phyloP scores from a whole-genome alignment of 2,329 filamentous ascomycete species.

The Mycocentrospora acerina region DNA sequence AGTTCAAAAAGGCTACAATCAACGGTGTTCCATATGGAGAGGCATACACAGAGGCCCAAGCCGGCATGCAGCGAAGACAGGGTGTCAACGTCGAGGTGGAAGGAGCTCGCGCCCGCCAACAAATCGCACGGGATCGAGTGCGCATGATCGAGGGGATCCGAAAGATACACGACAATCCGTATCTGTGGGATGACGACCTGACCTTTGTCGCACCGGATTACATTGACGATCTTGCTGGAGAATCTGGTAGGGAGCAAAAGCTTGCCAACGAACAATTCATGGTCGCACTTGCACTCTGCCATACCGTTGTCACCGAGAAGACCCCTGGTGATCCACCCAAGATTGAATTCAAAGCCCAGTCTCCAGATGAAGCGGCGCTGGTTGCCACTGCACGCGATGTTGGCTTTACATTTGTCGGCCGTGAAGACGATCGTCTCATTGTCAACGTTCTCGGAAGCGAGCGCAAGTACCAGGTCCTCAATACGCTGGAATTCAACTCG shows the following conservation, averaged over 20 bases:
- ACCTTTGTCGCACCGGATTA: slow-evolving; percentile 94
- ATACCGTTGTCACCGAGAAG: slow-evolving; percentile 91
- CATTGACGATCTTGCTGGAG: slow-evolving; percentile 76
- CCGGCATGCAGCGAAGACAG: slow-evolving; percentile 90
- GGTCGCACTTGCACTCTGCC: slow-evolving; percentile 91
- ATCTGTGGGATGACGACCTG: slow-evolving; percentile 82
- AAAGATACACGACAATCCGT: slow-evolving; percentile 82
- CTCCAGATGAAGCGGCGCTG: slow-evolving; percentile 91
- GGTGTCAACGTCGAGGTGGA: slow-evolving; percentile 86
- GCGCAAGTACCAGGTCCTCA: slow-evolving; percentile 80
- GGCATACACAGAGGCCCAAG: slow-evolving; percentile 95
- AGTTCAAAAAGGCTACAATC: slow-evolving; percentile 97
- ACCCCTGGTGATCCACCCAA: slow-evolving; percentile 85
- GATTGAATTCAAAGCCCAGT: slow-evolving; percentile 96
- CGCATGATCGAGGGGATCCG: slow-evolving; percentile 73
- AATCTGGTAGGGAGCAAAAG: slow-evolving; percentile 74
- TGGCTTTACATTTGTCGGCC: slow-evolving; percentile 88
- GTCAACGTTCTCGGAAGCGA: slow-evolving; percentile 87
- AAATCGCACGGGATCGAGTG: slow-evolving; percentile 77
- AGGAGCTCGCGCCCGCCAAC: slow-evolving; percentile 66
- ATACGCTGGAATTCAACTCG: slow-evolving; percentile 97
- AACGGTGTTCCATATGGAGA: slow-evolving; percentile 97
- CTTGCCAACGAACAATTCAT: slow-evolving; percentile 85
- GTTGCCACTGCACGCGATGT: slow-evolving; percentile 93
- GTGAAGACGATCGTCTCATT: slow-evolving; percentile 75